A percentile compares a stretch with the other conserved stretches of the same genome.
phyloP scores from a whole-genome alignment of 805 yeast genomes.

The Yamadazyma laniorum region DNA sequence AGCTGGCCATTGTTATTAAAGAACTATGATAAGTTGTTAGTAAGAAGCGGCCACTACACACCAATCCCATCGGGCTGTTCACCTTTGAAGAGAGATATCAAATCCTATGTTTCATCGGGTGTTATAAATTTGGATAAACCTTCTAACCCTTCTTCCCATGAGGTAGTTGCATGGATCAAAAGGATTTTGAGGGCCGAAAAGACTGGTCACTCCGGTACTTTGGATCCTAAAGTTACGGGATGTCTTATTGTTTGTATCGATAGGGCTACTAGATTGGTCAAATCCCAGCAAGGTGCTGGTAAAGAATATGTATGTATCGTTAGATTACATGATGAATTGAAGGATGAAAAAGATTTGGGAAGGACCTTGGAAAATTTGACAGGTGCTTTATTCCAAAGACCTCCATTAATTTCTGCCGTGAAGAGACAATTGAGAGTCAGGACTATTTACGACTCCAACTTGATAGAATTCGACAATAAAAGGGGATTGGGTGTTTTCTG shows the following conservation, averaged over 20 bases:
- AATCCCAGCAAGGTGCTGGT: conserved; percentile 99
- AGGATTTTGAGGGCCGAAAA: conserved; percentile 93
- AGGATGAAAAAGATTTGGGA: conserved; percentile 85
- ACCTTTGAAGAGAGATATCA: conserved; percentile 91
- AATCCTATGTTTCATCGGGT: conserved; percentile 88
- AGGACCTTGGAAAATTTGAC: conserved; percentile 90
- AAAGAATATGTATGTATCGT: conserved; percentile 98
- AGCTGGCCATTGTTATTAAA: conserved; percentile 95
- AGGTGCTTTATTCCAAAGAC: conserved; percentile 99
- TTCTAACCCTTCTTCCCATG: conserved; percentile 97
- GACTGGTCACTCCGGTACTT: conserved; percentile 98
- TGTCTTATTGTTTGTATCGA: conserved; percentile 98
- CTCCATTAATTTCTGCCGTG: conserved; percentile 97
- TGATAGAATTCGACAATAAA: conserved; percentile 94
- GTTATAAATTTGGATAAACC: conserved; percentile 97
- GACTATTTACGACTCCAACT: conserved; percentile 93
- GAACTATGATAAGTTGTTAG: conserved; percentile 89
- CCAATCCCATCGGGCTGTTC: conserved; percentile 96
- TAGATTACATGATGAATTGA: conserved; percentile 88
- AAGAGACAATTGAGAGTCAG: conserved; percentile 98
- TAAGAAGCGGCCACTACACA: conserved; percentile 95
- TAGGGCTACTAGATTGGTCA: conserved; percentile 96
- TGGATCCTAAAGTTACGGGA: conserved; percentile 98
- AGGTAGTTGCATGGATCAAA: conserved; percentile 99
- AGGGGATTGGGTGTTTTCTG: conserved; percentile 97